Conservation (phyloP, 441 rosid species). For the Metrosideros polymorpha region DNA sequence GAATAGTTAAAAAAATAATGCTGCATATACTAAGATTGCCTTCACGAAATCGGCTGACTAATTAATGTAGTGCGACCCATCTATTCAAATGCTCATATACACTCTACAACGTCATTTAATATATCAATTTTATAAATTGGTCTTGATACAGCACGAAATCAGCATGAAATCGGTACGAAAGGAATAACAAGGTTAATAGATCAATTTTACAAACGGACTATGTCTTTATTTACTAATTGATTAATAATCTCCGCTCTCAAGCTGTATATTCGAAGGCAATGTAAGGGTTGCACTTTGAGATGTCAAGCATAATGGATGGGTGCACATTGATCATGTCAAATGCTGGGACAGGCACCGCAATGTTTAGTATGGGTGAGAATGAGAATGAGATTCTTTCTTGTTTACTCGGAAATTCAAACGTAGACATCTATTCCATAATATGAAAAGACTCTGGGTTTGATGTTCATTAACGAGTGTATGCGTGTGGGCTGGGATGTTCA, state of each 20-base stretch:
- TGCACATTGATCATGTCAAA: neutral
- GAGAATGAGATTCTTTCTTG: neutral
- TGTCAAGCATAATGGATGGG: constrained; percentile 42
- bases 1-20: too few relatives aligned
- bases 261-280: neutral
- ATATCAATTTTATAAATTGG: too few relatives aligned
- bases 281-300: constrained; percentile 58
- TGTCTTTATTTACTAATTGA: neutral
- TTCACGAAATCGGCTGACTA: too few relatives aligned
- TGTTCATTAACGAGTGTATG: neutral
- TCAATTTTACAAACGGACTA: neutral
- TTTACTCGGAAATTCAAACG: neutral
- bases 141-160: too few relatives aligned
- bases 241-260: neutral
- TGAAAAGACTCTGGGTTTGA: neutral
- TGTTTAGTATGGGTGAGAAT: constrained; percentile 85
- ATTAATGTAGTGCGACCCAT: too few relatives aligned
- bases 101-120: too few relatives aligned
- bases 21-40: too few relatives aligned
- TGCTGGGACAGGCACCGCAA: constrained; percentile 68
- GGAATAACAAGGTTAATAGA: too few relatives aligned
- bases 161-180: too few relatives aligned
- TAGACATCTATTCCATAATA: too few relatives aligned
- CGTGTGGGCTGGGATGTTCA: constrained; percentile 50
- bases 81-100: too few relatives aligned